Evolutionary conservation across 1,284 basidiomycete genomes (phyloP).

Genomic region (Moniliophthora roreri): DNA sequence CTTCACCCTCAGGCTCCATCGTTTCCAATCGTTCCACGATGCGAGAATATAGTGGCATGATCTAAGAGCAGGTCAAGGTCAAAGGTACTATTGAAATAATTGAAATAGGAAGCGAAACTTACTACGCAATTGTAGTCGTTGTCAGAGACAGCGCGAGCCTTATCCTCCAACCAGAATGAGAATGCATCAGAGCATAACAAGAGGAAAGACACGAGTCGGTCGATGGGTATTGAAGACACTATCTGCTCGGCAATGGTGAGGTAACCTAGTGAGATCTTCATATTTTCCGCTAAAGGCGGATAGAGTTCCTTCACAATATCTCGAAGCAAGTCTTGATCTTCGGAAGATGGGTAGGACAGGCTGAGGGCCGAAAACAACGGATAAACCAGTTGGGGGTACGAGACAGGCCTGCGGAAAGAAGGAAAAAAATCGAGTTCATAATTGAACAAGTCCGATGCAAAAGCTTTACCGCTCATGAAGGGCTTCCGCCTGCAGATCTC

Average conservation of each 20-base stretch:
- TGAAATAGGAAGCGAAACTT: not conserved
- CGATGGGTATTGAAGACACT: not conserved
- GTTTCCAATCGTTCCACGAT: not conserved
- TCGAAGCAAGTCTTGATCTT: not conserved
- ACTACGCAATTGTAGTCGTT: conserved; percentile 5
- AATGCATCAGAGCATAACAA: not conserved
- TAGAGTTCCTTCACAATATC: not conserved
- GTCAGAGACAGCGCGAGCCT: not conserved
- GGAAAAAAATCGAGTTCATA: not conserved
- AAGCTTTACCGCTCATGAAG: not conserved
- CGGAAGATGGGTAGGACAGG: not conserved
- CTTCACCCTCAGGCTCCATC: not conserved
- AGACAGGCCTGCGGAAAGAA: not conserved
- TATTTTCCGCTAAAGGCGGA: not conserved
- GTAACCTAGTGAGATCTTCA: not conserved
- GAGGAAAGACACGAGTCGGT: not conserved
- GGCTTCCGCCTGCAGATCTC: too few relatives aligned
- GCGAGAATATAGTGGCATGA: conserved; percentile 2
- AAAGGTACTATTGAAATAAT: not conserved
- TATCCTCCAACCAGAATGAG: not conserved
- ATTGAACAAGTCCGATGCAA: not conserved
- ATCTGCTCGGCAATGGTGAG: not conserved
- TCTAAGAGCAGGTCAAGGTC: not conserved
- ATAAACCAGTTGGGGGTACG: not conserved
- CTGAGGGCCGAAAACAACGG: not conserved